Evolutionary conservation across 208 protist genomes (phyloP), one percentile per base, ranked within the genome.

Genomic region (Kentomonas sorsogonicus): DNA sequence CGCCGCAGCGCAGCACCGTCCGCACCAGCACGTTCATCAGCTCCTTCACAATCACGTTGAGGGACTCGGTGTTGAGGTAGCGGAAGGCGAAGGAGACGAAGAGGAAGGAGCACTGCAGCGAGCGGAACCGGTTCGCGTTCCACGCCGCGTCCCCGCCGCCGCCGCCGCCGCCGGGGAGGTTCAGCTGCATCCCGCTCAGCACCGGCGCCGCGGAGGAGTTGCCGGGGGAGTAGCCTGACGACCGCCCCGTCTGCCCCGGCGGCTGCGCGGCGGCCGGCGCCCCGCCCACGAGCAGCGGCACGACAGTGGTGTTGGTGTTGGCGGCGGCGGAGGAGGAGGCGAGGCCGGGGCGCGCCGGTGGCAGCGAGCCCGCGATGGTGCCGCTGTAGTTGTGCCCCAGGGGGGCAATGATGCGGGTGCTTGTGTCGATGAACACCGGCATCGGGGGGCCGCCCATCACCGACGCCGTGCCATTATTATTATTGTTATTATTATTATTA

Each of bases 21-120:
- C 51, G 31, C 26, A 84, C 65, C 34, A 64, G 34, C 11, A 47
- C 18, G n/a, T 72, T 30, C 58, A 84, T 47, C 29, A 79, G 52
- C 18, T 33, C 16, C 26, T 26, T 38, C 41, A 84, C 62, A 34
- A 76, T 68, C 9, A 25, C 13, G 27, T 57, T 46, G 13, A 73
- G n/a, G 33, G 36, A 52, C 26, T 62, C 63, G 22, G 46, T 11
- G 60, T 83, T 65, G 2, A 65, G 20, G 26, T 56, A 60, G 34
- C 62, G 62, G 29, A 73, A 72, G 29, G 53, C 50, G 29, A 72
- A 66, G 41, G 59, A 43, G 31, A 83, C 26, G 27, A 60, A 51
- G 13, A 83, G 20, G 22, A 69, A 62, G 22, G 66, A 56, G 63
- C 71, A 83, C 22, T 36, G 72, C 22, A 76, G 56, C 15, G 15